Evolutionary conservation across 805 yeast species (phyloP), one percentile per base, ranked within the genome.

Genomic region (Pichia gijzeniarum): DNA sequence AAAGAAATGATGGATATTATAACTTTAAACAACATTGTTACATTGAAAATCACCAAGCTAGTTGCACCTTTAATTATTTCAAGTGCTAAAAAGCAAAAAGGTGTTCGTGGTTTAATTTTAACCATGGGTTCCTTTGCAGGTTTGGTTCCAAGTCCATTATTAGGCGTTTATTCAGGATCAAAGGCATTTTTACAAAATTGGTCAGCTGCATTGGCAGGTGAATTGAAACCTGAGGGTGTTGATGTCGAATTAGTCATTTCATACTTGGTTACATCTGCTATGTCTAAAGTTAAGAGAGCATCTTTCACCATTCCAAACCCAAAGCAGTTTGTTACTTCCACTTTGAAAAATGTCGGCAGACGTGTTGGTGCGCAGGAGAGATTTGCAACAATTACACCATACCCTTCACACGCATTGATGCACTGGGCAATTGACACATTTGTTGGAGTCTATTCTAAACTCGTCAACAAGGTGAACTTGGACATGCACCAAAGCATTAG

Each of bases 101-200:
- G 41, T 10, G 53, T 64, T n/a, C 75, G 77, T 51, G 96, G 95
- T 34, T 74, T 93, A 57, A 77, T 93, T 48, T 71, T 93, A 55
- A 89, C 93, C 27, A 87, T 93, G 96, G 97, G 98, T 38, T 91
- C 98, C 4, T 91, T 93, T 61, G 95, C 96, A 44, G 99, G 98
- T 3, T 73, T 90, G 54, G 72, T 87, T 39, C 98, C 99, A 45
- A 82, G 96, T 12, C 98, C 99, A 19, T 74, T 80, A 55, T 74
- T 93, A 56, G 95, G 98, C 17, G 85, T 90, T 10, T 93, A 93
- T 70, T 85, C 97, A 17, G 99, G 99, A 20, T 88, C 97, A 39
- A 93, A 93, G 70, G 88, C 95, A 6, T 93, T 93, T 65, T 73
- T 93, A 61, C 97, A 93, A 69, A 78, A 80, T 48, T 93, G 99